phyloP scores from a whole-genome alignment of 2,329 filamentous ascomycete species.

The Phyllosticta ampelicida region DNA sequence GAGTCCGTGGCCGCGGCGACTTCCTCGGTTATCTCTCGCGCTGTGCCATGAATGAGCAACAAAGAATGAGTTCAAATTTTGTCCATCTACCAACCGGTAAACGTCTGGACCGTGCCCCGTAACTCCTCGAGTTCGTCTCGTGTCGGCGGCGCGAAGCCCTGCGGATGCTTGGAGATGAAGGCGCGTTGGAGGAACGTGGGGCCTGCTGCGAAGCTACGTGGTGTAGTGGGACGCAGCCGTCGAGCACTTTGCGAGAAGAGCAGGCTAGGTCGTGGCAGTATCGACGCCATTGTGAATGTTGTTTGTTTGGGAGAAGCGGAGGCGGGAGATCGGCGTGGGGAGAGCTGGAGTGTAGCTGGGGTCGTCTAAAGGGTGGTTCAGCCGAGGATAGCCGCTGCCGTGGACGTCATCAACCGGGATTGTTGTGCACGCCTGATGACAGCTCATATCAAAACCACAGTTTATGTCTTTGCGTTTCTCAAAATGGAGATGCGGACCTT shows the following conservation, averaged over 20 bases:
- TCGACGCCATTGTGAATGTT: slow-evolving; percentile 1
- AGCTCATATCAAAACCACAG: too few relatives aligned
- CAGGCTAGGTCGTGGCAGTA: not conserved
- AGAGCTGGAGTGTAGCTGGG: not conserved
- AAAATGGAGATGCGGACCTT: too few relatives aligned
- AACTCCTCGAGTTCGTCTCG: slow-evolving; percentile 67
- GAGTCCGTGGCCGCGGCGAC: slow-evolving; percentile 75
- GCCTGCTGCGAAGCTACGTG: not conserved
- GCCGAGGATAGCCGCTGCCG: slow-evolving; percentile 3
- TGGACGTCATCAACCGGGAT: not conserved
- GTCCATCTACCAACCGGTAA: slow-evolving; percentile 44
- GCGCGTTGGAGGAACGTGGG: not conserved
- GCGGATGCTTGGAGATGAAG: slow-evolving; percentile 46
- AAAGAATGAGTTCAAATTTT: not conserved
- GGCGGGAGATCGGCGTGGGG: not conserved
- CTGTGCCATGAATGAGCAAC: slow-evolving; percentile 21
- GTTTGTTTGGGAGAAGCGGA: not conserved
- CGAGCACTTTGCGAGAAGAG: slow-evolving; percentile 4
- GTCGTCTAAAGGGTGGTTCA: not conserved
- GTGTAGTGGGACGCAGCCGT: not conserved
- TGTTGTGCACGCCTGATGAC: too few relatives aligned
- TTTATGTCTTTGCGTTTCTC: too few relatives aligned
- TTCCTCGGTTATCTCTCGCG: slow-evolving; percentile 75
- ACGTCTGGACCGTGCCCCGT: slow-evolving; percentile 77
- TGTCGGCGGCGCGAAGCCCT: slow-evolving; percentile 57